Conservation (phyloP, 352 stramenopile genomes). For the Globisporangium viniferum region DNA sequence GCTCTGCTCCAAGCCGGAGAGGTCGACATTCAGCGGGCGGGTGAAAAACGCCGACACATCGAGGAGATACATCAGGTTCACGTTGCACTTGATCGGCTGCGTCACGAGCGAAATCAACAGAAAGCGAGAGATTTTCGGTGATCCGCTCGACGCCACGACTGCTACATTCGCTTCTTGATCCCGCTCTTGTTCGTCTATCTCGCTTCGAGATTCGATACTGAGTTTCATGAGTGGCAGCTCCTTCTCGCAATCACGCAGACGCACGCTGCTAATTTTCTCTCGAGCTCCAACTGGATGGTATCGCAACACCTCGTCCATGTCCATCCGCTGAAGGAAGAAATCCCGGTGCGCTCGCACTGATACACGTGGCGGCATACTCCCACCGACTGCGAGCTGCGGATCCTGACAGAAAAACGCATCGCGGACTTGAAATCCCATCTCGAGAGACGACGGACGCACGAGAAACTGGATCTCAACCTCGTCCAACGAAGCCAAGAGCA, state of each 20-base stretch:
- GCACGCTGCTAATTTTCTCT: constrained; percentile 73
- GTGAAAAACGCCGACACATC: constrained; percentile 66
- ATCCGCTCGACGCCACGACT: constrained; percentile 4
- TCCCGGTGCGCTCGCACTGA: constrained; percentile 18
- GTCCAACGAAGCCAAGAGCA: constrained; percentile 41
- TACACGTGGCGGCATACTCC: not conserved
- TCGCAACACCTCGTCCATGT: constrained; percentile 63
- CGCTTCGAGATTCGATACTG: constrained; percentile 41
- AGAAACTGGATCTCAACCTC: constrained; percentile 74
- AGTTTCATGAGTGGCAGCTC: constrained; percentile 70
- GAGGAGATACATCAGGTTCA: constrained; percentile 75
- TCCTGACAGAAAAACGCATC: constrained; percentile 66
- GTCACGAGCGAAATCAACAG: constrained; percentile 68
- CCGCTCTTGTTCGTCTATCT: constrained; percentile 18
- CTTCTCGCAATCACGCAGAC: constrained; percentile 61
- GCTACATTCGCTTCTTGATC: constrained; percentile 11
- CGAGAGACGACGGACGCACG: constrained; percentile 58
- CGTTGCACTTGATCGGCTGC: constrained; percentile 77
- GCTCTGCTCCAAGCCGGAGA: constrained; percentile 66
- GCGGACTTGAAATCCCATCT: constrained; percentile 63
- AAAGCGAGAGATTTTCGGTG: constrained; percentile 19
- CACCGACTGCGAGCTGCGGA: constrained; percentile 7
- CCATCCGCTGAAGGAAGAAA: constrained; percentile 75
- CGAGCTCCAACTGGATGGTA: constrained; percentile 55
- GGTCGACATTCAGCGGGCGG: constrained; percentile 68